These are phyloP conservation scores for Lentinus polychrous DNA, from an alignment of 1,284 basidiomycete species.

Conservation along the genomic window DNA sequence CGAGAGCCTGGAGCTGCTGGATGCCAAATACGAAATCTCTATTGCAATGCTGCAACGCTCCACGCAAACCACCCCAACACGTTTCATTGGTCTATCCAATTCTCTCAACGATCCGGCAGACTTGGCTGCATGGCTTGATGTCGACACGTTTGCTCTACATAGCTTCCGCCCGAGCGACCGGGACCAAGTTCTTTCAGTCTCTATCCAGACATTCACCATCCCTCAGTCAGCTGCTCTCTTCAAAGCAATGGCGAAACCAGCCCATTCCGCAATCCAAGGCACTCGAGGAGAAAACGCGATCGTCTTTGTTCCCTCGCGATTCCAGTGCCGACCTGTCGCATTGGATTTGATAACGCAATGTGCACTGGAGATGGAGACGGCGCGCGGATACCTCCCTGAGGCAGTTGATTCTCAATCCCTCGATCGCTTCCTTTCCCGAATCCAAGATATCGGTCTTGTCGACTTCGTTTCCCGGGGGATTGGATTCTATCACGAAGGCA, in stretches of 20 bases:
- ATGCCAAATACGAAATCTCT: constrained; percentile 79
- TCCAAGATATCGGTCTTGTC: constrained; percentile 62
- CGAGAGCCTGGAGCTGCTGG: constrained; percentile 84
- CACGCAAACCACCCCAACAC: constrained; percentile 52
- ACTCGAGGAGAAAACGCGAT: constrained; percentile 51
- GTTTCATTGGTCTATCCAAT: constrained; percentile 74
- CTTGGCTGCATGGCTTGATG: constrained; percentile 80
- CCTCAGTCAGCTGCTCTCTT: constrained; percentile 84
- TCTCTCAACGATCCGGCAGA: constrained; percentile 80
- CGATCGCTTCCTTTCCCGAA: constrained; percentile 50
- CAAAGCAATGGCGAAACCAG: constrained; percentile 91
- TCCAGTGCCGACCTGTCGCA: constrained; percentile 75
- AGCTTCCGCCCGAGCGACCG: constrained; percentile 82
- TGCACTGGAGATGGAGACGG: constrained; percentile 68
- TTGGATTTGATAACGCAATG: constrained; percentile 85
- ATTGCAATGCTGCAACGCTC: constrained; percentile 64
- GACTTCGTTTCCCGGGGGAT: constrained; percentile 87
- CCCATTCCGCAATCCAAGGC: constrained; percentile 59
- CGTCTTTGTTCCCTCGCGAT: constrained; percentile 86
- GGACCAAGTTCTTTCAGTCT: constrained; percentile 70
- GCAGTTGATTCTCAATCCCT: constrained; percentile 50
- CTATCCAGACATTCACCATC: constrained; percentile 78
- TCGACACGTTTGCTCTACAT: constrained; percentile 60
- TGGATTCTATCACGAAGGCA: constrained; percentile 79
- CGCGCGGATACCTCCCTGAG: constrained; percentile 63